Conservation (phyloP, 805 yeast genomes). For the Cyberlindnera sargentensis region DNA sequence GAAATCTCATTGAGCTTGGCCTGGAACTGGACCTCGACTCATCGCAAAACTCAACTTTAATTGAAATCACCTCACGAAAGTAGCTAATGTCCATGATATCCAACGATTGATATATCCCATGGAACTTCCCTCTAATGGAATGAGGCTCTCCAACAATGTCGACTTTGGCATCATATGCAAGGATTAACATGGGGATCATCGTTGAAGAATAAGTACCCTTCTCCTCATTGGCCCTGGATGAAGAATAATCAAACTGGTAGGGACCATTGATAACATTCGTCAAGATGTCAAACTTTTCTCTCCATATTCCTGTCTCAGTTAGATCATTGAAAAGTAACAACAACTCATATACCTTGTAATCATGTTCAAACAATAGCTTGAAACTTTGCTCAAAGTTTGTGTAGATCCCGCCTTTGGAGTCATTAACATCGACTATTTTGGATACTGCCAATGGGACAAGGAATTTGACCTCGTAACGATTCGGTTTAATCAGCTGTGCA, state of each 20-base stretch:
- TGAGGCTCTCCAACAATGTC: conserved; percentile 3
- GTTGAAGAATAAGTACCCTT: conserved; percentile 18
- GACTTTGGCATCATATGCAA: conserved; percentile 18
- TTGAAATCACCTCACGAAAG: conserved; percentile 20
- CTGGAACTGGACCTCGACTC: not conserved
- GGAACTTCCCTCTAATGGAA: no score
- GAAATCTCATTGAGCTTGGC: no score
- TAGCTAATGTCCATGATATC: conserved; percentile 17
- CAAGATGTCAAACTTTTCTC: conserved; percentile 25
- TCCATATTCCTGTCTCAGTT: conserved; percentile 38
- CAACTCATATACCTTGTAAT: conserved; percentile 37
- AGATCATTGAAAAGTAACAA: conserved; percentile 27
- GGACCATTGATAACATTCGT: conserved; percentile 28
- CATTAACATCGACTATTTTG: conserved; percentile 24
- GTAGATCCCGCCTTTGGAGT: conserved; percentile 21
- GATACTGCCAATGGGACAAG: conserved; percentile 41
- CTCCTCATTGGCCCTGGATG: conserved; percentile 18
- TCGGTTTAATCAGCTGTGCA: conserved; percentile 22
- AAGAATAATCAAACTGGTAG: conserved; percentile 25
- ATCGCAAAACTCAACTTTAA: conserved; percentile 13
- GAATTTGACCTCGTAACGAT: conserved; percentile 32
- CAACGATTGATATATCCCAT: not conserved
- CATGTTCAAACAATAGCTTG: conserved; percentile 41
- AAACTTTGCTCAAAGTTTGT: conserved; percentile 28
- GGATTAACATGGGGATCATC: conserved; percentile 14